Evolutionary conservation across 257 asterid species (phyloP), one percentile per base, ranked within the genome.

Genomic region (Ilex aquifolium): DNA sequence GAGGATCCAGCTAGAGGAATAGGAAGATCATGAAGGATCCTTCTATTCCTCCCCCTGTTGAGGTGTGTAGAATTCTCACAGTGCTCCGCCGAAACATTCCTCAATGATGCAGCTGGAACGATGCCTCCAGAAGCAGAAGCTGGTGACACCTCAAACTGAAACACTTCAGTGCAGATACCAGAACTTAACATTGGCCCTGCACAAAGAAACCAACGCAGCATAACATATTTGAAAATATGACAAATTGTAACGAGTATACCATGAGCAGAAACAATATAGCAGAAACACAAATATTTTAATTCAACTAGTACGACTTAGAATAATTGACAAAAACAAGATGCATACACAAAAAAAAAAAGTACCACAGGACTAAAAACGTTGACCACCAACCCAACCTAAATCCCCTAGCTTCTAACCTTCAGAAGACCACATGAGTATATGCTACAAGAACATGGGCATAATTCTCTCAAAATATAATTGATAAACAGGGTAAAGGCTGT

Each of bases 81-180:
- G 67, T 72, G 76, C 52, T 72, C 78, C 66, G 61, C 77, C 5
- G 96, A 65, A 46, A 80, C 72, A 39, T 93, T 84, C 77, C 80
- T 72, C 42, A 75, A 29, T 27, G 79, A 15, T 52, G 83, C 44
- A 48, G 95, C 87, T 12, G 87, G 85, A 64, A 88, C 81, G 52
- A 91, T 83, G 79, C 87, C 90, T 69, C 86, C 87, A 12, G 87
- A 65, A 13, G 81, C 62, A n/a, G 85, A 64, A 57, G 85, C 83
- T 31, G 91, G 83, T 48, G 96, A 90, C 6, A 76, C 84, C 7
- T 93, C 97, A 44, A 93, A 93, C 80, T 90, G 96, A 90, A 93
- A 93, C 27, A 90, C 99, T 76, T 93, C 97, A 12, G 87, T 85
- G 69, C 99, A 93, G 96, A 85, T 82, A 62, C 95, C 99, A 4